phyloP scores from a whole-genome alignment of 257 asterid species.

The Jacaranda copaia region DNA sequence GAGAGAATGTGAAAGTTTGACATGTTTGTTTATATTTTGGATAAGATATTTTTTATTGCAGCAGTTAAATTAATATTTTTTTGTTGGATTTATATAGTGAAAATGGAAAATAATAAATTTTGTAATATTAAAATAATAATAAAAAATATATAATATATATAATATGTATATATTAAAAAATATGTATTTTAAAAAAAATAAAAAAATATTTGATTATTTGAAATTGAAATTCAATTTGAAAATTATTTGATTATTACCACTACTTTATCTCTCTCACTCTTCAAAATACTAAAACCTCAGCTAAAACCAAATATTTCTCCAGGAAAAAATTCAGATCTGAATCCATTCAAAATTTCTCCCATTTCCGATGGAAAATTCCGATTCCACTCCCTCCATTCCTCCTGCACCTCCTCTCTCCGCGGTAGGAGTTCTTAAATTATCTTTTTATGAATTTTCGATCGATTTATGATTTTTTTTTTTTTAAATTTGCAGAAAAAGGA shows the following conservation, averaged over 20 bases:
- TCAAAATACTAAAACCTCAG: constrained; percentile 31
- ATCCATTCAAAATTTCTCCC: constrained; percentile 26
- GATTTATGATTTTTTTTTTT: neutral
- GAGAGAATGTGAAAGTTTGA: too few relatives aligned
- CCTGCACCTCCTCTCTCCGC: constrained; percentile 49
- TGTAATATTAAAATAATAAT: too few relatives aligned
- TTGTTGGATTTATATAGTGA: too few relatives aligned
- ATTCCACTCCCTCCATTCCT: constrained; percentile 48
- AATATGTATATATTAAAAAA: too few relatives aligned
- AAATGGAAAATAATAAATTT: too few relatives aligned
- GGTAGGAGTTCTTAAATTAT: constrained; percentile 35
- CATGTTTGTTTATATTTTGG: too few relatives aligned
- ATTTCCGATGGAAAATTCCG: constrained; percentile 57
- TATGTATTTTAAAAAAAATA: too few relatives aligned
- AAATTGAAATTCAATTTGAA: constrained; percentile 40
- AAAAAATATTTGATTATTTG: neutral
- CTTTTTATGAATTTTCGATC: neutral
- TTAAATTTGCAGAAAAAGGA: constrained; percentile 70
- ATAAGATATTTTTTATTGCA: too few relatives aligned
- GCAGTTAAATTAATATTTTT: too few relatives aligned
- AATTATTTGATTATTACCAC: constrained; percentile 27
- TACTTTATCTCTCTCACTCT: constrained; percentile 9
- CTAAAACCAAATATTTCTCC: neutral
- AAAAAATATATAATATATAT: too few relatives aligned
- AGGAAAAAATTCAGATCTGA: constrained; percentile 38